Percentiles rank a stretch among this genome's conserved stretches.
phyloP scores from a whole-genome alignment of 148 eudicot species.

The Camellia japonica region DNA sequence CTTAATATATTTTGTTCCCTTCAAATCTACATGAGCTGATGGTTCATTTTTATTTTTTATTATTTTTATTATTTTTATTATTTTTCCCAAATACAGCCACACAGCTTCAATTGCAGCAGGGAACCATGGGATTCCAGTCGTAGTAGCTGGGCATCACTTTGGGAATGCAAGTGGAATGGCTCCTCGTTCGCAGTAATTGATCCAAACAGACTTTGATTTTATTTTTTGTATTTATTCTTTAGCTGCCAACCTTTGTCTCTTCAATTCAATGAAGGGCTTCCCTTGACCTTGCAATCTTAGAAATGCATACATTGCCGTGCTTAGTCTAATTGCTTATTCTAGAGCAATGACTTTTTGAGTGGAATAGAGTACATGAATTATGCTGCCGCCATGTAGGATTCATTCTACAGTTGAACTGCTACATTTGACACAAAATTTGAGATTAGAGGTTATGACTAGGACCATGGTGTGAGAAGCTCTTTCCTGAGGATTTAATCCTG shows the following conservation, averaged over 20 bases:
- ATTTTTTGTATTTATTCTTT: neutral
- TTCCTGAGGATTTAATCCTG: neutral
- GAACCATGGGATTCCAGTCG: conserved; percentile 90
- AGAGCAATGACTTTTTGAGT: neutral
- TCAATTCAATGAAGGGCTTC: neutral
- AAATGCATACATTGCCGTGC: neutral
- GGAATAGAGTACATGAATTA: neutral
- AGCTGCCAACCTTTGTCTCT: neutral
- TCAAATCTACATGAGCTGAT: neutral
- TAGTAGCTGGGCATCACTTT: conserved; percentile 87
- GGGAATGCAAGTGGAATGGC: conserved; percentile 99
- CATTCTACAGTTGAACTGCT: neutral
- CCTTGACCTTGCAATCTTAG: neutral
- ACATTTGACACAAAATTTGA: neutral
- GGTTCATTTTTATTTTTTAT: neutral
- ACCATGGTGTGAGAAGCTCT: neutral
- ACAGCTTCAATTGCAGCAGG: conserved; percentile 97
- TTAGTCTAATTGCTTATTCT: neutral
- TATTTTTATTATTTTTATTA: neutral
- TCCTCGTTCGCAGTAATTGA: conserved; percentile 93
- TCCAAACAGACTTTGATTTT: conserved; percentile 14
- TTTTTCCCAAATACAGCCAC: conserved; percentile 50
- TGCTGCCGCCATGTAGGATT: neutral
- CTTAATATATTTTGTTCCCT: neutral
- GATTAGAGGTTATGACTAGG: neutral